These are phyloP conservation scores for Rhynchospora breviuscula DNA, from an alignment of 176 grass and related monocot genomes.

Conservation along the genomic window DNA sequence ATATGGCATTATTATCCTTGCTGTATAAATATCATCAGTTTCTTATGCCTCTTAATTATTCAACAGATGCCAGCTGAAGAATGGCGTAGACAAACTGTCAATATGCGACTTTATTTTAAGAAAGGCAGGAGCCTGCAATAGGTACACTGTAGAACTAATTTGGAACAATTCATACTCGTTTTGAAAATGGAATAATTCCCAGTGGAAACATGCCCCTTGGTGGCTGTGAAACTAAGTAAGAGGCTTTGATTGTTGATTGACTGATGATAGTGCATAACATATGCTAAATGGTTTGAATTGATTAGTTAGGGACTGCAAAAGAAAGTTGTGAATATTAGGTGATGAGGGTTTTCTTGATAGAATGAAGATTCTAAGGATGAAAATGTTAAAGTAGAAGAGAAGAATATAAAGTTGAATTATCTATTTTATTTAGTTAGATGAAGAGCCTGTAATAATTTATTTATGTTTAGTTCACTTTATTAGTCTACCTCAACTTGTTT, in stretches of 20 bases:
- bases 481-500: too few species aligned
- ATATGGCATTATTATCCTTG: neutral
- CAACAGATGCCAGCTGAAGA: slow-evolving; percentile 23
- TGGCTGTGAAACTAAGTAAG: neutral
- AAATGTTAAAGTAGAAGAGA: too few species aligned
- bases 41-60: neutral
- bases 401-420: too few species aligned
- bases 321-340: too few species aligned
- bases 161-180: neutral
- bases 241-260: neutral
- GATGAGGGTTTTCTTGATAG: too few species aligned
- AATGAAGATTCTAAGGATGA: too few species aligned
- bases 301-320: neutral
- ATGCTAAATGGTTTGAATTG: neutral
- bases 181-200: neutral
- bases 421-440: too few species aligned
- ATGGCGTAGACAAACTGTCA: slow-evolving; percentile 32
- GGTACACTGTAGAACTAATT: neutral
- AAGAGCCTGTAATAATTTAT: too few species aligned
- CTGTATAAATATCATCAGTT: neutral
- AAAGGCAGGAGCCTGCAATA: slow-evolving; percentile 6
- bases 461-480: too few species aligned
- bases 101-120: slow-evolving; percentile 17
- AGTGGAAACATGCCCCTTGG: neutral
- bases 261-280: neutral